Conservation (phyloP, 2,329 filamentous ascomycete genomes). For the Juglanconis sp. region DNA sequence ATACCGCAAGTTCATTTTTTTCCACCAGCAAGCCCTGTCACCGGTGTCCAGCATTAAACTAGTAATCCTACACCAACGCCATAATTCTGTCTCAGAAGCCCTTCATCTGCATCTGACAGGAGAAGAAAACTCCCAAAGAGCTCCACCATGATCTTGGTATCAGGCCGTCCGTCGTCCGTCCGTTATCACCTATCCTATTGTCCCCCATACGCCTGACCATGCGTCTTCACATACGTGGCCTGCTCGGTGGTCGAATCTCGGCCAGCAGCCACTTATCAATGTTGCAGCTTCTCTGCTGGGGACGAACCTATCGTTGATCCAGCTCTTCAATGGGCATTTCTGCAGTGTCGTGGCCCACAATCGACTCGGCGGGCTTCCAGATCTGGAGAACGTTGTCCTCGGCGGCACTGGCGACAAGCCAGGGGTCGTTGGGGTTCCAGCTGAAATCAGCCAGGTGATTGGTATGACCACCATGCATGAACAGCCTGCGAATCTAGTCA, state of each 20-base stretch:
- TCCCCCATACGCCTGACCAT: background rate
- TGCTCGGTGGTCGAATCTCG: background rate
- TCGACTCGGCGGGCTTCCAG: conserved; percentile 82
- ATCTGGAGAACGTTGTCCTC: conserved; percentile 97
- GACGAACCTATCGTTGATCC: conserved; percentile 56
- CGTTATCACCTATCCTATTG: background rate
- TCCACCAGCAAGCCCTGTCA: background rate
- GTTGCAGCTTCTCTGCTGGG: background rate
- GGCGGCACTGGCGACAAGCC: conserved; percentile 91
- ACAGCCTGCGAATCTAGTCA: conserved; percentile 56
- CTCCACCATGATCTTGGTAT: background rate
- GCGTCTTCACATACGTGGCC: background rate
- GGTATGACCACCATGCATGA: conserved; percentile 98
- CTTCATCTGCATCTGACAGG: background rate
- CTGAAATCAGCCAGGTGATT: conserved; percentile 95
- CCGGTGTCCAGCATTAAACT: background rate
- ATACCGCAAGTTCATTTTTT: background rate
- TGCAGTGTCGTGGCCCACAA: conserved; percentile 69
- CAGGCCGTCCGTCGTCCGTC: background rate
- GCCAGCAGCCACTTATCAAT: background rate
- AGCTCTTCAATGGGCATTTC: conserved; percentile 76
- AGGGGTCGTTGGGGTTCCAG: conserved; percentile 96
- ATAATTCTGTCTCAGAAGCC: background rate
- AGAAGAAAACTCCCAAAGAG: background rate
- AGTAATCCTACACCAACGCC: conserved; percentile 4